Evolutionary conservation across 2,329 filamentous ascomycete species (phyloP), one percentile per base, ranked within the genome.

Genomic region (Ophiosphaerella narmari): DNA sequence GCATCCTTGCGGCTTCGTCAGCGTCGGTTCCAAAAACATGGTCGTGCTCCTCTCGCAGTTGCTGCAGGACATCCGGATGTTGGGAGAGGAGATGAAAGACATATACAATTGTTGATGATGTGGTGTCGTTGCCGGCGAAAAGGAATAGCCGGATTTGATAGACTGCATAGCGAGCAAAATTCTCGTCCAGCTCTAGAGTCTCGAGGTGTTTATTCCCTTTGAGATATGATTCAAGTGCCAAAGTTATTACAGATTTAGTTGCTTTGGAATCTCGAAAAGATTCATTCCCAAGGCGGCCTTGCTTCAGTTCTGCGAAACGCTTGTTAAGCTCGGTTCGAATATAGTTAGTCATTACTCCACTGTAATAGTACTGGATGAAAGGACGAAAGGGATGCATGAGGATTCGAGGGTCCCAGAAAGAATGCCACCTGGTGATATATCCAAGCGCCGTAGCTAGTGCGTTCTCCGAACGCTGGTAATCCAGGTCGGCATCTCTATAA

Each of bases 101-200:
- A 37, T 68, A 73, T 23, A 50, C 59, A 7, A 72, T 55, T 7
- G 66, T 65, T 18, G 54, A 63, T 23, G 58, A 54, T 2, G 62
- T 66, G 4, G 68, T 61, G 37, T 71, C 68, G 32, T 72, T 62
- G 2, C 69, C 69, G 13, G 65, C 66, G 41, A 71, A 67, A 7
- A 72, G 45, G 48, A 73, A 71, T 0, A 64, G 48, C 7, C 63
- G 65, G 44, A 72, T 63, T 39, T 71, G 67, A 33, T 48, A 54
- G 23, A 48, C 41, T 21, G 58, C 63, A 32, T 52, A 59, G 36
- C 45, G 47, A 7, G 57, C 49, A 47, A 67, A 65, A 16, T 26
- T 16, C 14, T 14, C 5, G 23, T 44, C 42, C 7, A 42, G 51
- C 11, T 57, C 24, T 32, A 63, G 52, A 13, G 11, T 5, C 5